Percentiles rank a stretch among this genome's conserved stretches.
Conservation (phyloP, 805 yeast genomes). For the Candida methanosorbosa region DNA sequence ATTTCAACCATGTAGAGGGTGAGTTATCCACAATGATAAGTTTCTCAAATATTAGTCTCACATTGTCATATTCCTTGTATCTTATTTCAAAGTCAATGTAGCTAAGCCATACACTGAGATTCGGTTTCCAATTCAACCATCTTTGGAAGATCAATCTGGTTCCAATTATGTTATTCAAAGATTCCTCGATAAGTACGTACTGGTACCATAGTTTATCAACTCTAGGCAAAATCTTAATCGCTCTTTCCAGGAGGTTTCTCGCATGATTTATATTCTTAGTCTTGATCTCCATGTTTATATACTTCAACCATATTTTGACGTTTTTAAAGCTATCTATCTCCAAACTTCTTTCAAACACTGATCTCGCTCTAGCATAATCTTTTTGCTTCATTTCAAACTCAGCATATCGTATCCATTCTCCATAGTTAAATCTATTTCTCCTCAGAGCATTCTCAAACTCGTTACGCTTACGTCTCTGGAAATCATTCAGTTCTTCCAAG, state of each 20-base stretch:
- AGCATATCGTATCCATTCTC: conserved; percentile 92
- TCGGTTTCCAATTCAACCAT: conserved; percentile 79
- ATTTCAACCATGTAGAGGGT: conserved; percentile 57
- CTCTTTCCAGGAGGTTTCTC: conserved; percentile 73
- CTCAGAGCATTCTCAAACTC: conserved; percentile 86
- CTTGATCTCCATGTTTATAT: conserved; percentile 70
- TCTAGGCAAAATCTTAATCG: conserved; percentile 63
- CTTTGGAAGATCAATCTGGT: conserved; percentile 61
- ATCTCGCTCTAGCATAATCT: conserved; percentile 72
- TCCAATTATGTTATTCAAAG: conserved; percentile 52
- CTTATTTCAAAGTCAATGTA: conserved; percentile 67
- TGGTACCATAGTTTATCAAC: conserved; percentile 82
- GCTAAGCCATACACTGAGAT: conserved; percentile 59
- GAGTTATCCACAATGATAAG: conserved; percentile 46
- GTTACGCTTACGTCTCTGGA: conserved; percentile 65
- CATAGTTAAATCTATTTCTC: conserved; percentile 69
- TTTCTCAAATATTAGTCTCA: conserved; percentile 47
- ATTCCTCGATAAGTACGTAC: conserved; percentile 77
- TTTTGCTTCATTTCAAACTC: conserved; percentile 76
- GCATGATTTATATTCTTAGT: conserved; percentile 79
- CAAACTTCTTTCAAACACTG: conserved; percentile 81
- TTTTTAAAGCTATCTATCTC: conserved; percentile 58
- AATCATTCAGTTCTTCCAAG: conserved; percentile 70
- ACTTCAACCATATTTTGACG: conserved; percentile 80
- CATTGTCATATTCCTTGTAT: conserved; percentile 42